Conservation (phyloP, 1,284 basidiomycete genomes). For the Puccinia coronata region DNA sequence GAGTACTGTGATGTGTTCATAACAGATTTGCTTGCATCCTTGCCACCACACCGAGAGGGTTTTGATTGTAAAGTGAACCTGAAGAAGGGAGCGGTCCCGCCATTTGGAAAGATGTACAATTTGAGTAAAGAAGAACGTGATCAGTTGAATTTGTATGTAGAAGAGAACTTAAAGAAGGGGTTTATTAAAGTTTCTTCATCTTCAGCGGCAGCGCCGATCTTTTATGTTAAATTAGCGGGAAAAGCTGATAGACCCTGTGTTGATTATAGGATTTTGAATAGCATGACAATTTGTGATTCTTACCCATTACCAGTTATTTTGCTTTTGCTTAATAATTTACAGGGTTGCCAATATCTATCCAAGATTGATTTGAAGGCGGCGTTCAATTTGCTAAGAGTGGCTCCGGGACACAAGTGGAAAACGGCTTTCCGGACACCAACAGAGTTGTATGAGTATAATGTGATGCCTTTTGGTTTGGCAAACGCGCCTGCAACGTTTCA, state of each 20-base stretch:
- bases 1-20: not conserved
- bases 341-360: not conserved
- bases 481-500: constrained; percentile 52
- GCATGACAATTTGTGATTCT: not conserved
- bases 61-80: not conserved
- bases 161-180: no score
- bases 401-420: no score
- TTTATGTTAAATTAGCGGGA: no score
- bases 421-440: constrained; percentile 23
- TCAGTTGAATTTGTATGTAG: no score
- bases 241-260: constrained; percentile 16
- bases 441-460: constrained; percentile 18
- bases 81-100: not conserved
- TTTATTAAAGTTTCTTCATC: no score
- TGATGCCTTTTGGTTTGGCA: constrained; percentile 32
- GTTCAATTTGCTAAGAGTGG: no score
- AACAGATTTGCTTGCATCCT: not conserved
- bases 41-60: not conserved
- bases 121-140: no score
- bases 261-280: constrained; percentile 4
- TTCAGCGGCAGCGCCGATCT: not conserved
- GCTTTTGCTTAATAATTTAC: constrained; percentile 6
- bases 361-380: no score
- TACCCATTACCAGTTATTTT: constrained; percentile 7
- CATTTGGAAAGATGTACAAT: not conserved